A percentile compares a stretch with the other conserved stretches of the same genome.
Evolutionary conservation across 2,329 filamentous ascomycete species (phyloP).

Genomic region (Ceratocystiopsis brevicomis): DNA sequence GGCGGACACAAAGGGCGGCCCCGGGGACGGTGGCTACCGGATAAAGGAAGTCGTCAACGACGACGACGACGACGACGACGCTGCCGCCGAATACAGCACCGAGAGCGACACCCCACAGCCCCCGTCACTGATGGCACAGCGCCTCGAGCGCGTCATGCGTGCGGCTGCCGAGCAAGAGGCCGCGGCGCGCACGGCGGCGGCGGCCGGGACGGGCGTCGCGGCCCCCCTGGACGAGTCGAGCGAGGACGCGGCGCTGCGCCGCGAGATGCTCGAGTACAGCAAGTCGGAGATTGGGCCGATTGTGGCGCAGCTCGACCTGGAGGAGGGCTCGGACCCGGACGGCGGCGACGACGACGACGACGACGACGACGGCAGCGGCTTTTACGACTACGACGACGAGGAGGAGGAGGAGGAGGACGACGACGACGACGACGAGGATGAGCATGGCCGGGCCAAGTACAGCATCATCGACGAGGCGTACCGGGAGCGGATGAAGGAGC

Average conservation of each 20-base stretch:
- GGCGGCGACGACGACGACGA: constrained; percentile 30
- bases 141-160: constrained; percentile 37
- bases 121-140: constrained; percentile 23
- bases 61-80: too few relatives aligned
- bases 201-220: constrained; percentile 39
- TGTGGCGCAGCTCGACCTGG: constrained; percentile 76
- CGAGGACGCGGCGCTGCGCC: constrained; percentile 63
- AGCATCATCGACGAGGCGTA: constrained; percentile 56
- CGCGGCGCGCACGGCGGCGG: constrained; percentile 23
- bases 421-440: constrained; percentile 52
- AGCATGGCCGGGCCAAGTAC: constrained; percentile 53
- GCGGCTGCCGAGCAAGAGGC: constrained; percentile 35
- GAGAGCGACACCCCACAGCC: constrained; percentile 1
- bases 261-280: constrained; percentile 81
- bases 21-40: constrained; percentile 11
- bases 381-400: constrained; percentile 20
- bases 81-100: too few relatives aligned
- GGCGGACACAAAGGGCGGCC: constrained; percentile 35
- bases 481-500: constrained; percentile 61
- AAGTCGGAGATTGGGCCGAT: constrained; percentile 78
- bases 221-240: constrained; percentile 40
- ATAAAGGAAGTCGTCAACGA: background rate
- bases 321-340: constrained; percentile 39
- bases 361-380: constrained; percentile 23
- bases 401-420: constrained; percentile 34